Base-by-base conservation (phyloP, 257 asterid species). In the Anisodus acutangulus region DNA sequence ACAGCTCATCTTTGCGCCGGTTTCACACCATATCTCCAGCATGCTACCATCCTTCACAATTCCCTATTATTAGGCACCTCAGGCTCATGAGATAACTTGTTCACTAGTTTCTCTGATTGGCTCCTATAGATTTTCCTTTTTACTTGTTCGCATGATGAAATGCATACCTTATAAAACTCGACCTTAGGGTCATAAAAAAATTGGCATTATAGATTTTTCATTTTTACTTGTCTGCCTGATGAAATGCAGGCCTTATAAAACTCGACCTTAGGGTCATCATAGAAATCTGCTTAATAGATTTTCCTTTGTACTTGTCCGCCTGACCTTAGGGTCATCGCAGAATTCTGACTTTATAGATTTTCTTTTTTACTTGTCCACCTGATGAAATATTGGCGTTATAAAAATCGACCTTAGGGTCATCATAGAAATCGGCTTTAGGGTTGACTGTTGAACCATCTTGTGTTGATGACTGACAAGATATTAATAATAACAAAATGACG, bases 1-100 rank as follows among this genome's bases (percentile, higher is more conserved):
- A 51, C 89, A 63, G 83, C 94, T 94, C 97, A 93, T 89, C 85
- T 89, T 89, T 22, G 92, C 95, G 86, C 91, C 26, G 74, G 79
- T 17, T 72, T 69, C 7, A 64, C 82, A 53, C 79, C 87, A 51
- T 83, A 78, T 68, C 79, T 84, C 87, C 83, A 72, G 89, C 87
- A 87, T 68, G 62, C 85, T 12, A 88, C 97, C 0, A 94, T 95
- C 76, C 92, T 89, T 86, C 91, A 85, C 86, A 92, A 37, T 69
- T 84, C 88, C 17, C 84, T 79, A 59, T 85, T 86, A 68, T 78
- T 80, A 26, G 5, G 43, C 63, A 4, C 84, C 31, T 83, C 90
- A 19, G 58, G n/a, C n/a, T n/a, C 84, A 19, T n/a, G 81, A 22
- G 72, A 80, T 5, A 64, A 43, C 81, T 8, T 85, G 84, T 70